Evolutionary conservation across 371 early-diverging fungal species (phyloP), one percentile per base, ranked within the genome.

Genomic region (Zopfochytrium polystomum): DNA sequence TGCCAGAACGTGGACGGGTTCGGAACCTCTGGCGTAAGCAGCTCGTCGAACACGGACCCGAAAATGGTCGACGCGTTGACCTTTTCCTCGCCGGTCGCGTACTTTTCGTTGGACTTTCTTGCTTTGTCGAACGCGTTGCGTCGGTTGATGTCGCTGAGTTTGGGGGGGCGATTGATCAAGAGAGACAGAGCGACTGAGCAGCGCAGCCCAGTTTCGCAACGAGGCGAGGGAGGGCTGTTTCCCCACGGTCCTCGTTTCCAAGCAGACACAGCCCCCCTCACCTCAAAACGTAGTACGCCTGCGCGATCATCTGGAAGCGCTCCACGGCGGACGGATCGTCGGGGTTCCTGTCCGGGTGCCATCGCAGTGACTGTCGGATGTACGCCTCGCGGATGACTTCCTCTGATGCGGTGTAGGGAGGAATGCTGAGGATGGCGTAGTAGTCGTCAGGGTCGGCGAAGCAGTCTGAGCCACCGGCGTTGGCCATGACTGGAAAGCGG

Each of bases 331-430:
- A 11, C 38, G 38, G 38, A 38, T n/a, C 11, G 38, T 65, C 42
- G 29, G 67, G n/a, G 65, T 72, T 71, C n/a, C 73, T n/a, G 53
- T 76, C 76, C 13, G 76, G 76, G 45, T 73, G 76, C 63, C 63
- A 73, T 54, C 62, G 59, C 31, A 76, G 60, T n/a, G 76, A 72
- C 60, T 75, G 65, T 47, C 65, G 65, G 55, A 74, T 74, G 67
- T 77, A 77, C 2, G 66, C 75, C 55, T 72, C 61, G 35, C 75
- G 70, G 62, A 77, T 72, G 23, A 68, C 49, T 6, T 69, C 70
- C 22, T 74, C 75, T 43, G 58, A 61, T 31, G 78, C 70, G 31
- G 51, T 70, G 48, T 43, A n/a, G n/a, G n/a, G 55, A 18, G 31
- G 29, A 23, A 73, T 64, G 47, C 64, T 64, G 18, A 77, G 55